These are phyloP conservation scores for Kuraishia molischiana DNA, from an alignment of 805 yeast genomes.

Conservation along the genomic window DNA sequence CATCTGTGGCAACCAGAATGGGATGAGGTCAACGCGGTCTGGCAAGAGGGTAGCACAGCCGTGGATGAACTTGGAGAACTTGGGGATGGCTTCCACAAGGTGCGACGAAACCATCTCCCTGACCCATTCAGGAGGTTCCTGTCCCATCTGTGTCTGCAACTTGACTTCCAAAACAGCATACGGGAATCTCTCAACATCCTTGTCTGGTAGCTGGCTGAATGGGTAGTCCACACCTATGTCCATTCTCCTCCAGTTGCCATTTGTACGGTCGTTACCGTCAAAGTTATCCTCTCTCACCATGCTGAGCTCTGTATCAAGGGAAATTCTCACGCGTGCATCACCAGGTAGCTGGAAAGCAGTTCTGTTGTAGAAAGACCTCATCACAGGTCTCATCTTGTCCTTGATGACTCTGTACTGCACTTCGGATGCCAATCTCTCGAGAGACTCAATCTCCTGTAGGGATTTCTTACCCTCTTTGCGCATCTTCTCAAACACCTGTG, in stretches of 20 bases:
- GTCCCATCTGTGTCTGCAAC: constrained; percentile 95
- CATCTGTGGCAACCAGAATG: constrained; percentile 99
- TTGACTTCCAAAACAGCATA: constrained; percentile 97
- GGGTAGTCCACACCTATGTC: constrained; percentile 98
- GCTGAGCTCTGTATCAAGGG: constrained; percentile 92
- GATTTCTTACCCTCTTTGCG: constrained; percentile 89
- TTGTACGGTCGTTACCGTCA: constrained; percentile 85
- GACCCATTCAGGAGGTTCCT: constrained; percentile 98
- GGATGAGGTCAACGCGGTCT: constrained; percentile 73
- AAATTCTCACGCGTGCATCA: constrained; percentile 97
- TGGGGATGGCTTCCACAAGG: constrained; percentile 96
- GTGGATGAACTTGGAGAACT: constrained; percentile 93
- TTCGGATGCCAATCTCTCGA: constrained; percentile 88
- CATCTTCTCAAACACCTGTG: constrained; percentile 85
- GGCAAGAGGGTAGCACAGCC: constrained; percentile 92
- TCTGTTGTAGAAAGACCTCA: constrained; percentile 93
- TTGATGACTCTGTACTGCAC: constrained; percentile 85
- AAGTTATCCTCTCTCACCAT: constrained; percentile 97
- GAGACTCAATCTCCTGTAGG: constrained; percentile 75
- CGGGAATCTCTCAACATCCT: constrained; percentile 88
- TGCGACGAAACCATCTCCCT: constrained; percentile 86
- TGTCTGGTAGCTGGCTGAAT: constrained; percentile 72
- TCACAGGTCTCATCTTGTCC: constrained; percentile 83
- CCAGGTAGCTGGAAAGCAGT: constrained; percentile 99
- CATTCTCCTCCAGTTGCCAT: constrained; percentile 95